A percentile compares a stretch with the other conserved stretches of the same genome.
Evolutionary conservation across 2,329 filamentous ascomycete genomes (phyloP).

Genomic region (Pseudocercospora vitis): DNA sequence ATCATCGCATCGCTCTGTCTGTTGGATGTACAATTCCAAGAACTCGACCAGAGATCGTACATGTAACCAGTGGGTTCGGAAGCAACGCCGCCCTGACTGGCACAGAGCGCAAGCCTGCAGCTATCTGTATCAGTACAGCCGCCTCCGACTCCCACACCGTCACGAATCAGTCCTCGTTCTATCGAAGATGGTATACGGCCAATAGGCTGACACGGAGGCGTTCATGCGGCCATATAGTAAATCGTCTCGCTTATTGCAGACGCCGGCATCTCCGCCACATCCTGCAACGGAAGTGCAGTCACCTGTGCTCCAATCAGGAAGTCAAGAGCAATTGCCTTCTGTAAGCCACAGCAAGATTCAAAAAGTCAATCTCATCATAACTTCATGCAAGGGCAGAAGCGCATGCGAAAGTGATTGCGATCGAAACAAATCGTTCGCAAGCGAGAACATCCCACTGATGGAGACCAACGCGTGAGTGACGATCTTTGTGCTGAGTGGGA

Average conservation of each 20-base stretch:
- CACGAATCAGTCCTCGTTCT: neutral
- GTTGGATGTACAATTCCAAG: no score
- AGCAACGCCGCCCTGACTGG: no score
- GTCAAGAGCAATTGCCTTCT: constrained; percentile 9
- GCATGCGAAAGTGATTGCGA: neutral
- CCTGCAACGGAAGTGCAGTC: constrained; percentile 15
- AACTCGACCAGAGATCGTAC: no score
- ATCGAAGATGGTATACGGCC: neutral
- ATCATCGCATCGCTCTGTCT: no score
- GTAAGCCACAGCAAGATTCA: constrained; percentile 14
- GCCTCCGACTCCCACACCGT: neutral
- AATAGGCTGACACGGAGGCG: no score
- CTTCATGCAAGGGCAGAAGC: constrained; percentile 6
- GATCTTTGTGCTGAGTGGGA: no score
- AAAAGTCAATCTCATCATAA: constrained; percentile 4
- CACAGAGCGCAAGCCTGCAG: no score
- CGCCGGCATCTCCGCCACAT: constrained; percentile 14
- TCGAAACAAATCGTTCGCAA: neutral
- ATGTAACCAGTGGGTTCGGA: no score
- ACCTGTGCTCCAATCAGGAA: neutral
- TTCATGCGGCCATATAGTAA: constrained; percentile 20
- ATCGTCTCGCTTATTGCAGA: constrained; percentile 18
- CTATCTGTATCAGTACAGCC: no score
- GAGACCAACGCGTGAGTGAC: no score
- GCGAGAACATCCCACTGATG: no score